These are phyloP conservation scores for Amanita jacksonii DNA, from an alignment of 768 basidiomycete genomes.

Conservation along the genomic window DNA sequence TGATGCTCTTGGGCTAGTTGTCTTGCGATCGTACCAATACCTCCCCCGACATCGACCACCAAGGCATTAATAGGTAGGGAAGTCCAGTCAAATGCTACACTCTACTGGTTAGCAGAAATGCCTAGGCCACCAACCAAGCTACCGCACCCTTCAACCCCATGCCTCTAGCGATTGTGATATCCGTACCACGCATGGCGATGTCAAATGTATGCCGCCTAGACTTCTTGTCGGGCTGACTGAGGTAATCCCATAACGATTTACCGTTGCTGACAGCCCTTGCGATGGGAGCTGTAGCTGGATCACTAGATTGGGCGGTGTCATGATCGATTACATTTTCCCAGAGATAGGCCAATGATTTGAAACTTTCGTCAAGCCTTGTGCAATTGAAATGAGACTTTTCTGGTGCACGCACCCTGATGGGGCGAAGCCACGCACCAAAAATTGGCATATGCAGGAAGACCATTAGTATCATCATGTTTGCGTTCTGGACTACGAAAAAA, in stretches of 20 bases:
- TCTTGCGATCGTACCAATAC: slow-evolving; percentile 16
- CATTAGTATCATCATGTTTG: slow-evolving; percentile 20
- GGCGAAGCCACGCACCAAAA: slow-evolving; percentile 12
- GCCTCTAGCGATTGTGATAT: slow-evolving; percentile 13
- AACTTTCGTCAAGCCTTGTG: slow-evolving; percentile 16
- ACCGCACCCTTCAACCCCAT: slow-evolving; percentile 10
- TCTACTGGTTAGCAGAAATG: neutral
- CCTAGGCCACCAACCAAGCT: neutral
- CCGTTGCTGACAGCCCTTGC: slow-evolving; percentile 13
- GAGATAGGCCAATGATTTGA: slow-evolving; percentile 18
- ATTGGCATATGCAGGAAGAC: slow-evolving; percentile 18
- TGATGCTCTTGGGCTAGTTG: slow-evolving; percentile 14
- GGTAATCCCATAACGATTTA: slow-evolving; percentile 15
- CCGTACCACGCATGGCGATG: slow-evolving; percentile 18
- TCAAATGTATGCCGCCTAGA: slow-evolving; percentile 19
- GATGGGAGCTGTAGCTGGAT: slow-evolving; percentile 13
- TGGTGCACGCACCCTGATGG: too few species aligned
- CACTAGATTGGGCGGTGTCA: slow-evolving; percentile 12
- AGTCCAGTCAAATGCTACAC: slow-evolving; percentile 18
- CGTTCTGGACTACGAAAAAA: slow-evolving; percentile 14
- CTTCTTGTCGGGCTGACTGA: slow-evolving; percentile 16
- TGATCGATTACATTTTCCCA: slow-evolving; percentile 20
- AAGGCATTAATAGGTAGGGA: slow-evolving; percentile 13
- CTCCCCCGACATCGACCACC: slow-evolving; percentile 12
- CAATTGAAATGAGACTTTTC: neutral